Evolutionary conservation across 176 grass and related monocot genomes (phyloP).

Genomic region (Aegilops bicornis): DNA sequence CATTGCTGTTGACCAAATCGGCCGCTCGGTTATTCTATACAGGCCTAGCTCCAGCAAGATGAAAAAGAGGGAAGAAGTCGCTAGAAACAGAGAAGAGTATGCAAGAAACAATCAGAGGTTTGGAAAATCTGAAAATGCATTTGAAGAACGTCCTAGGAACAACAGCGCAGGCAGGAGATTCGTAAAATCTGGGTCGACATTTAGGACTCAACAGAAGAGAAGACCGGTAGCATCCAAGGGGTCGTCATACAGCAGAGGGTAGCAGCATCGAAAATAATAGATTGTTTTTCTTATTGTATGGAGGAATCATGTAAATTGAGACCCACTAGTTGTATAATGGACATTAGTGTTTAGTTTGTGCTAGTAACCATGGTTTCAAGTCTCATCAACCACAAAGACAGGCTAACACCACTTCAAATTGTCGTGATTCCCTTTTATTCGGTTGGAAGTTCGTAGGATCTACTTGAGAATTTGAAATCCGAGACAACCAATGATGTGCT

Average conservation of each 20-base stretch:
- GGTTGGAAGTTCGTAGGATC: not conserved
- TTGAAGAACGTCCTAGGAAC: constrained; percentile 34
- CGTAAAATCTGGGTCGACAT: constrained; percentile 32
- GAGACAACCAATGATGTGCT: not conserved
- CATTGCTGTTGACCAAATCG: constrained; percentile 64
- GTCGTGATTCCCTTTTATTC: not conserved
- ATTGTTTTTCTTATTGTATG: not conserved
- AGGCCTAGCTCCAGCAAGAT: constrained; percentile 89
- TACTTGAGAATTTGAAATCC: not conserved
- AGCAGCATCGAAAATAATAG: not conserved
- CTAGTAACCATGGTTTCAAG: not conserved
- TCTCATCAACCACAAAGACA: constrained; percentile 4
- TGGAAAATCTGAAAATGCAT: constrained; percentile 35
- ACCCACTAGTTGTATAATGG: constrained; percentile 15
- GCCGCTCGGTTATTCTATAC: constrained; percentile 85
- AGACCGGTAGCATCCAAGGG: constrained; percentile 31
- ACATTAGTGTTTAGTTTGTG: constrained; percentile 13
- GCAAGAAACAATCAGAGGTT: constrained; percentile 36
- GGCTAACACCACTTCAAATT: not conserved
- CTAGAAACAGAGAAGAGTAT: constrained; percentile 41
- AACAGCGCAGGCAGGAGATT: constrained; percentile 26
- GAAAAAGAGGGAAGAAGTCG: constrained; percentile 53
- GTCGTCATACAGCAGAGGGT: constrained; percentile 25
- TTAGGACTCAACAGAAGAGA: constrained; percentile 41
- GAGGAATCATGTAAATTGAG: constrained; percentile 27